Evolutionary conservation across 129 eudicot genomes (phyloP), one percentile per base, ranked within the genome.

Genomic region (Lonicera japonica): DNA sequence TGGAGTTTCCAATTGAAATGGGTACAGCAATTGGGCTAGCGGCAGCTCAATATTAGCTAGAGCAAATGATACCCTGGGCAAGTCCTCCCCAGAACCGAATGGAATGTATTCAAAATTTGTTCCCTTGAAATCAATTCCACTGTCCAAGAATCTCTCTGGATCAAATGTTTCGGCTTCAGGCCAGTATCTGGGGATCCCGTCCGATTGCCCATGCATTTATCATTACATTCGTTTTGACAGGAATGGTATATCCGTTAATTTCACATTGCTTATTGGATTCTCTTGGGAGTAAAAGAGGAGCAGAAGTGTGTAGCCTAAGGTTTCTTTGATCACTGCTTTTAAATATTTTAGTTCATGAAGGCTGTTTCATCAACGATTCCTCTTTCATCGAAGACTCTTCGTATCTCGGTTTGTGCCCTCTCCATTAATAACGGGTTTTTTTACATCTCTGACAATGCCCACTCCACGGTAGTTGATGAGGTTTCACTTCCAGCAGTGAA

Each of bases 1-100:
- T 80, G 78, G 2, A 79, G 66, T 21, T 20, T 72, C 94, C 94
- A 85, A 55, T 85, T 85, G 34, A 77, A 85, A 75, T 81, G 80
- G n/a, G 62, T 68, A 75, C 17, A 80, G 60, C 65, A 80, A 19
- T 21, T 80, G 75, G 0, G 71, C 19, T 16, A 80, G 73, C 10
- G 71, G 61, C 10, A 75, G 75, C 70, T 70, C 69, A 11, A 80
- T 75, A 54, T 64, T 72, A 17, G 85, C 66, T 38, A 71, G 17
- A 20, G 78, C 75, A 34, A 75, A 80, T 3, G 59, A 21, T 5
- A 71, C 75, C 85, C 85, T 5, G 85, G 85, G 50, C 85, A 80
- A 7, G 67, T 51, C 68, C 85, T 75, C 25, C 50, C 85, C 85
- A 25, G 69, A 77, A n/a, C 85, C 85, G 71, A 67, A 80, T 29